Evolutionary conservation across 2,329 filamentous ascomycete genomes (phyloP).

Genomic region (Epichloe brachyelytri): DNA sequence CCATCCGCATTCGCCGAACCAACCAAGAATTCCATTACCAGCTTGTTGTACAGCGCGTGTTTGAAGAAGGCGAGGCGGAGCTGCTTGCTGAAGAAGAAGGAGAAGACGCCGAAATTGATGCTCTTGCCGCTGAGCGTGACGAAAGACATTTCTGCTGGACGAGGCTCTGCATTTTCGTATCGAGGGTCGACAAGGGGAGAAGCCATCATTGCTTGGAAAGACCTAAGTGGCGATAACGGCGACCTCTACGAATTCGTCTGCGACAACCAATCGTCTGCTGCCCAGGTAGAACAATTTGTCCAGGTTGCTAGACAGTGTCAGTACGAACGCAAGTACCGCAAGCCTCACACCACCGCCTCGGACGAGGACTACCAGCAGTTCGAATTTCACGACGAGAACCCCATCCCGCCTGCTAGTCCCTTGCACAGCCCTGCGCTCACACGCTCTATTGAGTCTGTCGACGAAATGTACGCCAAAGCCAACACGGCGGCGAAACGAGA

Average conservation of each 20-base stretch:
- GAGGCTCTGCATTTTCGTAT: conserved; percentile 78
- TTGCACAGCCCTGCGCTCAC: conserved; percentile 44
- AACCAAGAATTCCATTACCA: conserved; percentile 96
- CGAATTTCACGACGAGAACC: conserved; percentile 54
- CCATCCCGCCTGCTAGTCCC: conserved; percentile 52
- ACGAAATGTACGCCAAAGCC: conserved; percentile 41
- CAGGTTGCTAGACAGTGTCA: conserved; percentile 81
- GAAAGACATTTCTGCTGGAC: conserved; percentile 97
- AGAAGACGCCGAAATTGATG: conserved; percentile 65
- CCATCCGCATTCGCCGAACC: conserved; percentile 81
- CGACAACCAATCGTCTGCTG: conserved; percentile 55
- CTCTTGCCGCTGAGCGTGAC: conserved; percentile 71
- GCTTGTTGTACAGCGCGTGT: conserved; percentile 88
- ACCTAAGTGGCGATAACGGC: conserved; percentile 82
- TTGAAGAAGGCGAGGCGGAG: conserved; percentile 95
- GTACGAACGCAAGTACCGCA: conserved; percentile 91
- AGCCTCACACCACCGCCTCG: conserved; percentile 65
- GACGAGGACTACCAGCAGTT: conserved; percentile 73
- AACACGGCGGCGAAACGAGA: conserved; percentile 36
- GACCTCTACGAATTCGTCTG: conserved; percentile 98
- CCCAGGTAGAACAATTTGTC: conserved; percentile 69
- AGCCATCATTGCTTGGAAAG: conserved; percentile 85
- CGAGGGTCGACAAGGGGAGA: conserved; percentile 70
- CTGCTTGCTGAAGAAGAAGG: conserved; percentile 79
- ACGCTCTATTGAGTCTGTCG: conserved; percentile 42